Percentiles rank a stretch among this genome's conserved stretches.
phyloP scores from a whole-genome alignment of 345 rosid species.

The Turritis glabra region DNA sequence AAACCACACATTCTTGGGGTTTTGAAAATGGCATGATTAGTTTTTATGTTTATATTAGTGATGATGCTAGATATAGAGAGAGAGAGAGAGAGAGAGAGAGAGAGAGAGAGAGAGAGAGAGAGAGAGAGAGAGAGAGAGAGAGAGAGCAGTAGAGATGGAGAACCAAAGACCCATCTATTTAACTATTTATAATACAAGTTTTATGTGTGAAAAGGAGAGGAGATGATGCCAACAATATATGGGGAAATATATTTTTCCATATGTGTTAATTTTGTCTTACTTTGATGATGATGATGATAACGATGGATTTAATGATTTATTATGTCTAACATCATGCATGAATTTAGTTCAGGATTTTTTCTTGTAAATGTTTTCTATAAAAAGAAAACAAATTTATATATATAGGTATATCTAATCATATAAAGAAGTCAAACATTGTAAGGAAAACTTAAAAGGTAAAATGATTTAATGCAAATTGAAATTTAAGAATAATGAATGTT shows the following conservation, averaged over 20 bases:
- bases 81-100: no score
- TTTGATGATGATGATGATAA: conserved; percentile 11
- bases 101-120: no score
- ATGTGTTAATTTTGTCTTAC: background rate
- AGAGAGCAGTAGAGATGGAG: no score
- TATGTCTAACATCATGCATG: conserved; percentile 9
- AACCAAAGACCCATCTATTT: conserved; percentile 8
- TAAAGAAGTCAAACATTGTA: conserved; percentile 28
- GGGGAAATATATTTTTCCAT: conserved; percentile 19
- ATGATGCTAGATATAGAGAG: background rate
- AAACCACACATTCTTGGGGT: conserved; percentile 17
- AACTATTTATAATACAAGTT: conserved; percentile 25
- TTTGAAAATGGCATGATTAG: background rate
- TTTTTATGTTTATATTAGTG: background rate
- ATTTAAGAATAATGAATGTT: background rate
- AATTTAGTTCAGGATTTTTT: background rate
- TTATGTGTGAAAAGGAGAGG: background rate
- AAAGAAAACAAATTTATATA: background rate
- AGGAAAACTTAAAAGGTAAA: background rate
- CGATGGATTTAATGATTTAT: background rate
- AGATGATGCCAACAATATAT: background rate
- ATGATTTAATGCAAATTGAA: background rate
- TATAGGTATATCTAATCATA: background rate
- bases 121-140: no score
- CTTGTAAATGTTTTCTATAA: background rate